A percentile compares a stretch with the other conserved stretches of the same genome.
These are phyloP conservation scores for Flaveria robusta DNA, from an alignment of 129 eudicot genomes.

Conservation along the genomic window DNA sequence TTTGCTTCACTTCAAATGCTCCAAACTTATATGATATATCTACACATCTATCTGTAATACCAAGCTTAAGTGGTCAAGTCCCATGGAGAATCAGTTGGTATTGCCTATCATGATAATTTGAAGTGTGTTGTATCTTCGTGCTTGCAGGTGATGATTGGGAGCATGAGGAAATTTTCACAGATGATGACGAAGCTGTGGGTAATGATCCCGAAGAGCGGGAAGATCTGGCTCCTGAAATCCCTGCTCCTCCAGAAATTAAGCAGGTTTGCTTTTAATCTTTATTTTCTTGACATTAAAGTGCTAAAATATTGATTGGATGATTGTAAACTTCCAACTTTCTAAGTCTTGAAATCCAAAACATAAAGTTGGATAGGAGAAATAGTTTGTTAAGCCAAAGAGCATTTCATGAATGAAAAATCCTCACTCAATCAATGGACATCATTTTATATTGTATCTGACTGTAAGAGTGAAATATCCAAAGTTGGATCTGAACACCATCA, in stretches of 20 bases:
- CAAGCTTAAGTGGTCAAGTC: neutral
- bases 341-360: neutral
- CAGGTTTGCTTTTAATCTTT: constrained; percentile 45
- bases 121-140: constrained; percentile 21
- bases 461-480: neutral
- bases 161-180: constrained; percentile 98
- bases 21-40: neutral
- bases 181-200: constrained; percentile 92
- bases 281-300: neutral
- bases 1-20: constrained; percentile 25
- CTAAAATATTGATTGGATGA: constrained; percentile 2
- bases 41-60: neutral
- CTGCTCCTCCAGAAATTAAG: constrained; percentile 98
- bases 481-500: neutral
- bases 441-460: neutral
- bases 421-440: neutral
- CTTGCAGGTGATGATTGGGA: constrained; percentile 99
- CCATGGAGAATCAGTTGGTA: no score
- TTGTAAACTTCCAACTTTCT: neutral
- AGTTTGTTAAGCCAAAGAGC: constrained; percentile 6
- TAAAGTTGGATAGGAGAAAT: neutral
- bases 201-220: constrained; percentile 93
- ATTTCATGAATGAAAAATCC: neutral
- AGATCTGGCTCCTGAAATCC: constrained; percentile 95
- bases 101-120: neutral